These are phyloP conservation scores for Teratosphaeria viscida DNA, from an alignment of 2,329 filamentous ascomycete genomes.

Conservation along the genomic window DNA sequence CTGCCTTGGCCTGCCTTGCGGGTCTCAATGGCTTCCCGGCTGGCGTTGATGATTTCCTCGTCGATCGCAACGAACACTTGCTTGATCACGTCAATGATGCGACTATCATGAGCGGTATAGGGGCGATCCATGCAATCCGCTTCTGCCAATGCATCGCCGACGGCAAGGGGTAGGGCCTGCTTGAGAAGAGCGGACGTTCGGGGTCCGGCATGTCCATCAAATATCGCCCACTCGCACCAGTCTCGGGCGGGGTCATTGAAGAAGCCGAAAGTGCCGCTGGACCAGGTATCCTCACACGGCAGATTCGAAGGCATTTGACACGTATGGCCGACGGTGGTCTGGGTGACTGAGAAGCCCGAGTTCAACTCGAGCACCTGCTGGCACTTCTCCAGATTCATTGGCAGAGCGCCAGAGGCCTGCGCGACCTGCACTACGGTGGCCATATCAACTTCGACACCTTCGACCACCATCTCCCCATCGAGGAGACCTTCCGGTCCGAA, in stretches of 20 bases:
- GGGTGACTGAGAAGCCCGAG: constrained; percentile 15
- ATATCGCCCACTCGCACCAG: constrained; percentile 29
- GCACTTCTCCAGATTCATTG: constrained; percentile 13
- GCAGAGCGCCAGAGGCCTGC: constrained; percentile 8
- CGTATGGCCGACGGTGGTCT: constrained; percentile 15
- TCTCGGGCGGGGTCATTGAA: constrained; percentile 13
- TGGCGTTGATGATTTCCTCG: constrained; percentile 23
- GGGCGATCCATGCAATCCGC: constrained; percentile 11
- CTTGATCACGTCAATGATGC: constrained; percentile 28
- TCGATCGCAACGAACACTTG: constrained; percentile 32
- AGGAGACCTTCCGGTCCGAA: constrained; percentile 3
- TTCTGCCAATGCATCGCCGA: constrained; percentile 12
- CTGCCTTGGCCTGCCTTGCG: constrained; percentile 11
- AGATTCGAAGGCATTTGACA: constrained; percentile 19
- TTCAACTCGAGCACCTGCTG: constrained; percentile 12
- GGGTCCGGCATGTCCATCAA: constrained; percentile 32
- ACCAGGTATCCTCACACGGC: constrained; percentile 21
- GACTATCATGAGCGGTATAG: constrained; percentile 17
- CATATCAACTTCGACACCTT: constrained; percentile 7
- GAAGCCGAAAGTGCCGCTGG: constrained; percentile 11
- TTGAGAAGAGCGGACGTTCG: constrained; percentile 20
- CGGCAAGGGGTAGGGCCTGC: constrained; percentile 11
- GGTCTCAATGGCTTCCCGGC: constrained; percentile 10
- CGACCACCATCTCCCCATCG: constrained; percentile 5
- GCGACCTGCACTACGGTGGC: constrained; percentile 9